Percentiles rank a stretch among this genome's conserved stretches.
Evolutionary conservation across 306 rosid genomes (phyloP).

Genomic region (Pachyrhizus erosus): DNA sequence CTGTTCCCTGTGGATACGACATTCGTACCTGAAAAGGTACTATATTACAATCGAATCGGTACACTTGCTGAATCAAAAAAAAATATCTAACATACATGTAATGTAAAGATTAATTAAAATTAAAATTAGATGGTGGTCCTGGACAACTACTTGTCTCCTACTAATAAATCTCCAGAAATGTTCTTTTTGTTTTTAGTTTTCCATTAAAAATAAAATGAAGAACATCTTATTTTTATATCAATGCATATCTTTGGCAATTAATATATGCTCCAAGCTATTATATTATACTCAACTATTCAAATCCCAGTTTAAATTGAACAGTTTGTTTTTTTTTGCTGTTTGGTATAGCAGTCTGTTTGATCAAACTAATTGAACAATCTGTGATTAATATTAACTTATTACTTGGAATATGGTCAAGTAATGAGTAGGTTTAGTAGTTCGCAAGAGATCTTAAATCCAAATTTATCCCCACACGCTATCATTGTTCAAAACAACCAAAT

Average conservation of each 20-base stretch:
- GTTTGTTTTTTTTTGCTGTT: neutral
- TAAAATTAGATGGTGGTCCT: too few relatives aligned
- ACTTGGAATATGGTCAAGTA: neutral
- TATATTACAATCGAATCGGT: too few relatives aligned
- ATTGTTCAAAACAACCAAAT: neutral
- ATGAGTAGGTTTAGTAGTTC: neutral
- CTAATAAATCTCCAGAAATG: too few relatives aligned
- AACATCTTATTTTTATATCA: neutral
- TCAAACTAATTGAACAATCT: too few relatives aligned
- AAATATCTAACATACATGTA: too few relatives aligned
- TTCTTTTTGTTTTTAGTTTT: too few relatives aligned
- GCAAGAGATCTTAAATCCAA: neutral
- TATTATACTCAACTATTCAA: neutral
- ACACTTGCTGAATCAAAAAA: too few relatives aligned
- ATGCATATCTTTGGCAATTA: neutral
- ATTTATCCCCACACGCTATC: neutral
- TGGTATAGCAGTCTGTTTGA: neutral
- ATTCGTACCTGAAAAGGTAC: too few relatives aligned
- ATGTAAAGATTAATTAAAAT: too few relatives aligned
- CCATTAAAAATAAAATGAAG: neutral
- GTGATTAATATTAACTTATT: neutral
- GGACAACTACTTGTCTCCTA: too few relatives aligned
- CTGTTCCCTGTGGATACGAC: too few relatives aligned
- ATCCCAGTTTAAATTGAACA: neutral
- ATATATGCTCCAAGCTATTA: neutral